phyloP scores from a whole-genome alignment of 2,329 filamentous ascomycete species.

The Leptographium procerum region DNA sequence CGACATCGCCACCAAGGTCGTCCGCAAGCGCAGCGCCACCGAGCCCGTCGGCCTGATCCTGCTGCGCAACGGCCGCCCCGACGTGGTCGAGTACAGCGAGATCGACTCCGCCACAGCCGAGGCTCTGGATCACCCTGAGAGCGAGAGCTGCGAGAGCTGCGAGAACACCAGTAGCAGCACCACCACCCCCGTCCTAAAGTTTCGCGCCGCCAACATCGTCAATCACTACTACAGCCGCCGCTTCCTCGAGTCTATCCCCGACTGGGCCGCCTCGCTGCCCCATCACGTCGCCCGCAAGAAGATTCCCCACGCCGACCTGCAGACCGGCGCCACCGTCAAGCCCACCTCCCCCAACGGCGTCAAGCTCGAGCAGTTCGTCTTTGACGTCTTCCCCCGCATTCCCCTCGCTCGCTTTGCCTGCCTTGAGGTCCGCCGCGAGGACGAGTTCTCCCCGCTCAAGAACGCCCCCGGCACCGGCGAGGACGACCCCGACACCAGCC shows the following conservation, averaged over 20 bases:
- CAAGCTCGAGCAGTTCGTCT: constrained; percentile 98
- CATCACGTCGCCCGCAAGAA: constrained; percentile 98
- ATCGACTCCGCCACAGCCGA: constrained; percentile 84
- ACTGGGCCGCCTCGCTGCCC: constrained; percentile 75
- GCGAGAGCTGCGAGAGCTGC: too few species aligned
- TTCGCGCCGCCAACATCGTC: constrained; percentile 97
- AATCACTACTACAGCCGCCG: constrained; percentile 98
- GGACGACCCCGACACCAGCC: constrained; percentile 90
- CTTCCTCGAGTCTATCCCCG: constrained; percentile 83
- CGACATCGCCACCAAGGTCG: constrained; percentile 98
- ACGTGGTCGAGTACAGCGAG: constrained; percentile 97
- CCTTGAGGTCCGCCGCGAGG: constrained; percentile 91
- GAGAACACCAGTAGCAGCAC: too few species aligned
- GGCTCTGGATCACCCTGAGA: constrained; percentile 74
- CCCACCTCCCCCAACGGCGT: constrained; percentile 93
- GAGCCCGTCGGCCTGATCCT: constrained; percentile 93
- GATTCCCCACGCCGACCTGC: constrained; percentile 74
- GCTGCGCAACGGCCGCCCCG: constrained; percentile 88
- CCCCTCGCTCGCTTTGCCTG: constrained; percentile 82
- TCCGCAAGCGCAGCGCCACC: constrained; percentile 91
- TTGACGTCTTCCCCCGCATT: constrained; percentile 91
- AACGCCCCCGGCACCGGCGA: constrained; percentile 76
- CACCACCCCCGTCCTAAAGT: constrained; percentile 56
- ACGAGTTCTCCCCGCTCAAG: constrained; percentile 97
- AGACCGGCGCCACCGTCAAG: constrained; percentile 72